Evolutionary conservation across 805 yeast species (phyloP).

Genomic region (Starmerella cellae): DNA sequence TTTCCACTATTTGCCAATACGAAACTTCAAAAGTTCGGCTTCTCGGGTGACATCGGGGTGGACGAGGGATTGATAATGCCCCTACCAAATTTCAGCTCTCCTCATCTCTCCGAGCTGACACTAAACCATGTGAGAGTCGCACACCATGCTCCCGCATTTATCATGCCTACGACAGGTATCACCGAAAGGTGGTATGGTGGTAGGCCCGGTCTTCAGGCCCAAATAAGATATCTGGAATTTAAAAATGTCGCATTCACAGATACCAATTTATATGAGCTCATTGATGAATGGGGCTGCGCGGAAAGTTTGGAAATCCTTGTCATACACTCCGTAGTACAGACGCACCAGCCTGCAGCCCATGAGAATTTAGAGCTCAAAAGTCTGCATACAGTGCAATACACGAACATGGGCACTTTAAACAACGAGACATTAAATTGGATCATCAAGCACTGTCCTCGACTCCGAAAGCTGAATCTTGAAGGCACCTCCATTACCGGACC

Average conservation of each 20-base stretch:
- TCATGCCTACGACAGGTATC: slow-evolving; percentile 3
- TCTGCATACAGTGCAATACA: slow-evolving; percentile 16
- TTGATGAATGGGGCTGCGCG: slow-evolving; percentile 11
- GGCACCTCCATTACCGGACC: slow-evolving; percentile 18
- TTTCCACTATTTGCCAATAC: slow-evolving; percentile 6
- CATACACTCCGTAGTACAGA: slow-evolving; percentile 8
- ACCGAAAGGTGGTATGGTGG: slow-evolving; percentile 6
- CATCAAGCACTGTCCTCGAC: slow-evolving; percentile 10
- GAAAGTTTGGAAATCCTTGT: slow-evolving; percentile 14
- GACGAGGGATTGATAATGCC: background rate
- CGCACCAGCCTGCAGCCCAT: background rate
- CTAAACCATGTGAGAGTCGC: slow-evolving; percentile 14
- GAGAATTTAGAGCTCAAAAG: slow-evolving; percentile 1
- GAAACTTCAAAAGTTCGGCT: slow-evolving; percentile 14
- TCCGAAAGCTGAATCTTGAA: slow-evolving; percentile 17
- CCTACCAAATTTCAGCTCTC: slow-evolving; percentile 10
- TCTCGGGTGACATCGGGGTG: slow-evolving; percentile 14
- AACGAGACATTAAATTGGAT: slow-evolving; percentile 15
- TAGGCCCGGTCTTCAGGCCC: background rate
- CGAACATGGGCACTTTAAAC: slow-evolving; percentile 15
- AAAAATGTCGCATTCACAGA: slow-evolving; percentile 11
- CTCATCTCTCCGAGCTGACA: slow-evolving; percentile 8
- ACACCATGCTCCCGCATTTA: background rate
- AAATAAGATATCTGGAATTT: slow-evolving; percentile 16
- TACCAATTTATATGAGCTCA: slow-evolving; percentile 7